A percentile compares a stretch with the other conserved stretches of the same genome.
Conservation (phyloP, 805 yeast species). For the Priceomyces medius region DNA sequence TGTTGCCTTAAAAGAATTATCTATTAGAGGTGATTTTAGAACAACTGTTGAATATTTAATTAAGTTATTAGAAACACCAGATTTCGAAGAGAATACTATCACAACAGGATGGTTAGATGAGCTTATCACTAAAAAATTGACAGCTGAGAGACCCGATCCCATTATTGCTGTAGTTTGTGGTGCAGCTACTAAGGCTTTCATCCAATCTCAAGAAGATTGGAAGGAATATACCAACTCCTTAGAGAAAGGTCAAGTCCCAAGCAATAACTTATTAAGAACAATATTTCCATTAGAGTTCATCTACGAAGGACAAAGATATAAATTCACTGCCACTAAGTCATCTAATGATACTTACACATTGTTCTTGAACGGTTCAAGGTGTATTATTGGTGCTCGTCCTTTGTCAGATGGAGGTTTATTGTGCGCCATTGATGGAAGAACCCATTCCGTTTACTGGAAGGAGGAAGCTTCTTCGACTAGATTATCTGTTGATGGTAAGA, state of each 20-base stretch:
- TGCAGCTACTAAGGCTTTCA: constrained; percentile 93
- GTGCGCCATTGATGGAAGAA: constrained; percentile 83
- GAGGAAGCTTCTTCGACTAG: constrained; percentile 96
- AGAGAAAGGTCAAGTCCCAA: constrained; percentile 94
- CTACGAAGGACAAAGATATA: constrained; percentile 89
- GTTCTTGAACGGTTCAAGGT: constrained; percentile 90
- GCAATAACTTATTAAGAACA: constrained; percentile 76
- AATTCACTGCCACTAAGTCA: constrained; percentile 93
- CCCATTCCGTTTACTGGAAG: constrained; percentile 96
- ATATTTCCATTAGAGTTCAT: constrained; percentile 92
- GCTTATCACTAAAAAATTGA: constrained; percentile 85
- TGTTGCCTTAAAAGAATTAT: constrained; percentile 93
- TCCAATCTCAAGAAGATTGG: constrained; percentile 68
- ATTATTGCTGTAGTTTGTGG: constrained; percentile 92
- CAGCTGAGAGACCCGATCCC: constrained; percentile 96
- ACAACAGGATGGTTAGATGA: constrained; percentile 99
- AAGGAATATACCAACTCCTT: constrained; percentile 70
- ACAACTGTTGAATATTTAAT: constrained; percentile 97
- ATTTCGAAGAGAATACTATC: constrained; percentile 91
- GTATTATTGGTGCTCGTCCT: constrained; percentile 82
- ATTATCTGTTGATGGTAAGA: constrained; percentile 90
- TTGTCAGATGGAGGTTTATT: constrained; percentile 94
- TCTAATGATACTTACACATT: constrained; percentile 81
- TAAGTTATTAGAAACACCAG: constrained; percentile 93
- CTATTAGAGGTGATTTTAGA: constrained; percentile 97